Conservation (phyloP, 2,329 filamentous ascomycete species). For the Monilinia aucupariae region DNA sequence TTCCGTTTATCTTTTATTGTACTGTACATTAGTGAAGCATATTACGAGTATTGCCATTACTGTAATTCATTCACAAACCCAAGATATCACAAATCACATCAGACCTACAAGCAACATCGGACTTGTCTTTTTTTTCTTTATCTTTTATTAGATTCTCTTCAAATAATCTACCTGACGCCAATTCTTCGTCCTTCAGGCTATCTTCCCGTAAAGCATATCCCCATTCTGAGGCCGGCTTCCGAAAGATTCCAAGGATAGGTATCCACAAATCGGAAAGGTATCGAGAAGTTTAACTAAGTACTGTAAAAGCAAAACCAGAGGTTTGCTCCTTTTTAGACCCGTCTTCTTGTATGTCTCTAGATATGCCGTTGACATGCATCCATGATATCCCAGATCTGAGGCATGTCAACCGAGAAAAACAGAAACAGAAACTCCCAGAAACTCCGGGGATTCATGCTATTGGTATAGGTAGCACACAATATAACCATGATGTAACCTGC, state of each 20-base stretch:
- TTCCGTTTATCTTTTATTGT: too few species aligned
- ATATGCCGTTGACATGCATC: conserved; percentile 5
- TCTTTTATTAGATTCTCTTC: conserved; percentile 8
- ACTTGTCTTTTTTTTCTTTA: neutral
- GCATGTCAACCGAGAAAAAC: conserved; percentile 5
- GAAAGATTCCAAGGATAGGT: neutral
- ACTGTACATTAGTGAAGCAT: too few species aligned
- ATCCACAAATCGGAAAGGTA: conserved; percentile 8
- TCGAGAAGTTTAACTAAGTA: conserved; percentile 10
- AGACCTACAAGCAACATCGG: neutral
- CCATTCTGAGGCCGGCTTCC: conserved; percentile 10
- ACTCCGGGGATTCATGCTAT: conserved; percentile 29
- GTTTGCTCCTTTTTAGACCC: neutral
- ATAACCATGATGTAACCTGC: conserved; percentile 25
- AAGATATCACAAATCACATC: neutral
- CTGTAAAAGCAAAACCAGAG: conserved; percentile 11
- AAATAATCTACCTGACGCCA: conserved; percentile 18
- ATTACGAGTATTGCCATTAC: neutral
- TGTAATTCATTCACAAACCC: neutral
- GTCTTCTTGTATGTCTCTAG: conserved; percentile 10
- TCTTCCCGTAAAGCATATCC: conserved; percentile 12
- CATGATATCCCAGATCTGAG: conserved; percentile 5
- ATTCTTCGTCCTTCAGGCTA: neutral
- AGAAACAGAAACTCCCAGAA: conserved; percentile 19
- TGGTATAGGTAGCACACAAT: conserved; percentile 20